These are phyloP conservation scores for Coleophoma eucalyptorum DNA, from an alignment of 2,329 filamentous ascomycete species.

Conservation along the genomic window DNA sequence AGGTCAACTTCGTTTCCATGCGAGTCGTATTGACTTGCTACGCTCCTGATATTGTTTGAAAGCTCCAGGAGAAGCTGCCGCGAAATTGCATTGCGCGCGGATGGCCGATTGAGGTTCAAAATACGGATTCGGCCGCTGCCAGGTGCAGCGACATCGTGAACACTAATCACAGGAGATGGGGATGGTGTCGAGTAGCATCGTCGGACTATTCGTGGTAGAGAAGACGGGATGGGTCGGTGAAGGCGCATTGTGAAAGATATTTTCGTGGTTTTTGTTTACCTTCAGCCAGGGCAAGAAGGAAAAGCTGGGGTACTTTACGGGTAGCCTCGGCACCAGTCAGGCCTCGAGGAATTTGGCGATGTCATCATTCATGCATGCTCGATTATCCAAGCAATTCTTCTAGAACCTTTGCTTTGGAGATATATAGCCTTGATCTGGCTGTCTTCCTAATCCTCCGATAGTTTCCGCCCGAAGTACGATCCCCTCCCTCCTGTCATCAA, in stretches of 20 bases:
- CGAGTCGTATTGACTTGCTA: slow-evolving; percentile 59
- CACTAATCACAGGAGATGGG: slow-evolving; percentile 8
- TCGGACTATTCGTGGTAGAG: slow-evolving; percentile 6
- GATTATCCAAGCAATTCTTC: not conserved
- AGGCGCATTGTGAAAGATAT: slow-evolving; percentile 5
- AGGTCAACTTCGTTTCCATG: slow-evolving; percentile 47
- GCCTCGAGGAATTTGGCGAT: not conserved
- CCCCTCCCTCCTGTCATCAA: not conserved
- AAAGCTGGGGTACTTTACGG: not conserved
- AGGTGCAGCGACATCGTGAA: slow-evolving; percentile 13
- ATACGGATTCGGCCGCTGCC: slow-evolving; percentile 73
- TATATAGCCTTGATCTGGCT: not conserved
- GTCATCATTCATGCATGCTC: not conserved
- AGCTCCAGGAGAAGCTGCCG: slow-evolving; percentile 70
- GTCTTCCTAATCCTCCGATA: no score
- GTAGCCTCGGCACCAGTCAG: not conserved
- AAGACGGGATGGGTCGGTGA: slow-evolving; percentile 3
- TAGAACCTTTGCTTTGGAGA: not conserved
- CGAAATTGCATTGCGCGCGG: slow-evolving; percentile 89
- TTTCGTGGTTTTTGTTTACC: not conserved
- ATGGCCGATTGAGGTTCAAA: slow-evolving; percentile 80
- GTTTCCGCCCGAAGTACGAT: no score
- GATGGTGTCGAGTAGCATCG: slow-evolving; percentile 9
- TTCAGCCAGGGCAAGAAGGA: not conserved
- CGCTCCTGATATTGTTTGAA: slow-evolving; percentile 65